Evolutionary conservation across 495 filamentous ascomycete species (phyloP), one percentile per base, ranked within the genome.

Genomic region (Symbiotaphrina buchneri): DNA sequence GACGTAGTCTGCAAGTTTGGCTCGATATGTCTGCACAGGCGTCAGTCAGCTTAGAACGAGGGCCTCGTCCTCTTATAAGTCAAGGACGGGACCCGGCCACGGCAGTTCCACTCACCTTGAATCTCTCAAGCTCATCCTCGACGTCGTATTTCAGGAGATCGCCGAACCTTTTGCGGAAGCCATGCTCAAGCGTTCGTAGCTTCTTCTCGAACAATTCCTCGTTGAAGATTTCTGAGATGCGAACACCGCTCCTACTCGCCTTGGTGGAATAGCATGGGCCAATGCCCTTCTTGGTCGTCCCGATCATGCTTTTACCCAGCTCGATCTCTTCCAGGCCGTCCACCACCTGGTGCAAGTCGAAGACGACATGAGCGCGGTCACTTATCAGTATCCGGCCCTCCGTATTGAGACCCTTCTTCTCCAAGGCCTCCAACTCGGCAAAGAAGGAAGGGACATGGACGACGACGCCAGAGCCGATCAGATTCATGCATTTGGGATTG

Each of bases 371-470:
- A 21, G 72, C 74, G 37, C 84, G 68, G 45, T 85, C 76, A 18
- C 65, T 72, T 48, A 93, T 64, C 47, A 77, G 75, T 31, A 91
- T 68, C 40, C 82, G 65, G 39, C 63, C 61, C 17, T 64, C 63
- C 37, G 63, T 59, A 13, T 61, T 46, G 30, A 91, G 50, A 11
- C 83, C 82, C 54, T 90, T 76, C 24, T 53, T 52, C 45, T 81
- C 61, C 10, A 84, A 50, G 17, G 60, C 60, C 30, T 61, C 61
- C 34, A 92, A 59, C 53, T 94, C 84, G 47, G 74, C 71, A 65
- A 91, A 90, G 63, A 94, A 87, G 27, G 61, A 63, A 30, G 76
- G 76, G 28, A 90, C 60, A 57, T 93, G 76, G 34, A 92, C 65
- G 33, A 91, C 82, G 30, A 73, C 73, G 32, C 80, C 80, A 35